phyloP scores from a whole-genome alignment of 2,329 filamentous ascomycete species.

The Paecilomyces sp. region DNA sequence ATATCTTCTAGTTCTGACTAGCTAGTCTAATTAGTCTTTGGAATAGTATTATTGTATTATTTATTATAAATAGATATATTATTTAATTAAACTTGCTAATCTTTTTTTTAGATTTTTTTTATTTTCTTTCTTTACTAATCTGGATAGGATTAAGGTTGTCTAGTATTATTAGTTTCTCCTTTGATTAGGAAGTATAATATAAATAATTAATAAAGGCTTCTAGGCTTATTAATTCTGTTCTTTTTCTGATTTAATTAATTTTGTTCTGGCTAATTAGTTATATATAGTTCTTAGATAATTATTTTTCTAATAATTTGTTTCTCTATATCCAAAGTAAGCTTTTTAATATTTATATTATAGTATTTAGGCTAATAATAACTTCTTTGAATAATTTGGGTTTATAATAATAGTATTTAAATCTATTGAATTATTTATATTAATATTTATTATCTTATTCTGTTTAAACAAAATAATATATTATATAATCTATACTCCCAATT shows the following conservation, averaged over 20 bases:
- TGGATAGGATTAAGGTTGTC: neutral
- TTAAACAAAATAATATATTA: neutral
- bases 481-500: too few relatives aligned
- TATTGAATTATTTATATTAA: neutral
- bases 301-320: neutral
- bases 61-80: too few relatives aligned
- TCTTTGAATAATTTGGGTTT: neutral
- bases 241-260: neutral
- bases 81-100: too few relatives aligned
- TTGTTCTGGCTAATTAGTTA: neutral
- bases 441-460: neutral
- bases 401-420: neutral
- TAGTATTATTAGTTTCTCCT: neutral
- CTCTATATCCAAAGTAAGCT: neutral
- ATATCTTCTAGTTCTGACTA: too few relatives aligned
- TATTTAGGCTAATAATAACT: neutral
- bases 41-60: too few relatives aligned
- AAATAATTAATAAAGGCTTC: neutral
- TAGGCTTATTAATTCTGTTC: neutral
- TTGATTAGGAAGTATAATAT: neutral
- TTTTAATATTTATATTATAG: neutral
- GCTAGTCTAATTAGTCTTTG: too few relatives aligned
- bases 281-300: neutral
- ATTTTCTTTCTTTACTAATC: neutral
- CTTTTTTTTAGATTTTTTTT: neutral